Base-by-base conservation (phyloP, 1,284 basidiomycete genomes). In the Coniferiporia weirii region DNA sequence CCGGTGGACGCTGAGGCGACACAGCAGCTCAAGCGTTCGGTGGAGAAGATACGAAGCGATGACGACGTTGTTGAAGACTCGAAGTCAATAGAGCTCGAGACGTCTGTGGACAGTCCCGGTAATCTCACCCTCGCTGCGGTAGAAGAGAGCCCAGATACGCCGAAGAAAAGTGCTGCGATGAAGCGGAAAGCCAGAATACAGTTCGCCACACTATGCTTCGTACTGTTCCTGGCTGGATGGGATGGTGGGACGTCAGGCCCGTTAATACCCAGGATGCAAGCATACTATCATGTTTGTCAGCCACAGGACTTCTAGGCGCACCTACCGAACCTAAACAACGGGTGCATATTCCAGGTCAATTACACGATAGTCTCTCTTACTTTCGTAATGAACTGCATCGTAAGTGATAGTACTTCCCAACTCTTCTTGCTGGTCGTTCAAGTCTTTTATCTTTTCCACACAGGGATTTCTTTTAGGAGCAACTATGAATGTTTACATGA, bases 401-500 rank as follows among this genome's bases (percentile, higher is more conserved):
- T 62, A 35, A 52, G 61, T 43, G n/a, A 12, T 15, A 40, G 8
- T 12, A 40, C 12, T 15, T 7, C 8, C 1, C 22, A 19, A 44
- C 50, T 17, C 52, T 15, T 15, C 9, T 19, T 51, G 27, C 20
- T 40, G 22, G n/a, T 19, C n/a, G n/a, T 8, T 12, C 34, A 27
- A 17, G n/a, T n/a, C 19, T 19, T n/a, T 36, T 32, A 19, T 38
- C 38, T 52, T 19, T 15, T n/a, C 20, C 13, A 12, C 52, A 3
- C 27, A 63, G 62, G 62, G 62, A 1, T 63, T 58, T 20, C 32
- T 64, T 46, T 12, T 46, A 17, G 63, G 63, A 12, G 65, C 64
- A 4, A 49, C 61, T 35, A 57, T 63, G 43, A 70, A 70, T 52
- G 66, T 73, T 20, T 69, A 62, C 54, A 52, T 73, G 50, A 72